Percentiles rank a stretch among this genome's conserved stretches.
Evolutionary conservation across 192 early-diverging fungal species (phyloP).

Genomic region (Backusella morwellensis): DNA sequence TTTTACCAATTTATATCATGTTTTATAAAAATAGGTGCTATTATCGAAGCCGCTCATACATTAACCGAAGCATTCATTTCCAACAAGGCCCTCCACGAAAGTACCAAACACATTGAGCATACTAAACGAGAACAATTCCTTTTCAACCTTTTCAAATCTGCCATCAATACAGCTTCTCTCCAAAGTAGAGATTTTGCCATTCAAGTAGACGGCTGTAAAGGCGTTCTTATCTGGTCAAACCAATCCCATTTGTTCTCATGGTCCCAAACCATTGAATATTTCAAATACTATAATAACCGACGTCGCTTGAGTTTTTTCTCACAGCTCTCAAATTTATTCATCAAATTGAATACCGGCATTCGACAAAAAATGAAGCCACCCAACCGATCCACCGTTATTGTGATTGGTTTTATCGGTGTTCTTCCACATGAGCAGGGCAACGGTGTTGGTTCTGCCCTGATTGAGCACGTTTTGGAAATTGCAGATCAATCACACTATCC

Average conservation of each 20-base stretch:
- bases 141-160: conserved; percentile 22
- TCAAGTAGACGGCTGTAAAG: conserved; percentile 36
- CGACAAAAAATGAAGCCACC: conserved; percentile 5
- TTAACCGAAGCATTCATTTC: conserved; percentile 22
- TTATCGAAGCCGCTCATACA: conserved; percentile 31
- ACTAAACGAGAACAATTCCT: conserved; percentile 6
- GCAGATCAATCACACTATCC: conserved; percentile 20
- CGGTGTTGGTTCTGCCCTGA: conserved; percentile 22
- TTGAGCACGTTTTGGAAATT: conserved; percentile 22
- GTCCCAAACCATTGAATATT: background rate
- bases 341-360: background rate
- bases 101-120: background rate
- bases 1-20: background rate
- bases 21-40: conserved; percentile 17
- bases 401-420: conserved; percentile 27
- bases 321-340: background rate
- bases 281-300: background rate
- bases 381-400: conserved; percentile 4
- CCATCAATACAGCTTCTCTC: conserved; percentile 17
- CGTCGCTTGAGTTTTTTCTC: background rate
- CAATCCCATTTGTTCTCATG: conserved; percentile 3
- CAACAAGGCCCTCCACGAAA: conserved; percentile 10
- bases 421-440: conserved; percentile 28
- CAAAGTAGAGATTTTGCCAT: conserved; percentile 29
- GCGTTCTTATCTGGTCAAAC: conserved; percentile 29